These are phyloP conservation scores for Cornus suecica DNA, from an alignment of 148 eudicot genomes.

Conservation along the genomic window DNA sequence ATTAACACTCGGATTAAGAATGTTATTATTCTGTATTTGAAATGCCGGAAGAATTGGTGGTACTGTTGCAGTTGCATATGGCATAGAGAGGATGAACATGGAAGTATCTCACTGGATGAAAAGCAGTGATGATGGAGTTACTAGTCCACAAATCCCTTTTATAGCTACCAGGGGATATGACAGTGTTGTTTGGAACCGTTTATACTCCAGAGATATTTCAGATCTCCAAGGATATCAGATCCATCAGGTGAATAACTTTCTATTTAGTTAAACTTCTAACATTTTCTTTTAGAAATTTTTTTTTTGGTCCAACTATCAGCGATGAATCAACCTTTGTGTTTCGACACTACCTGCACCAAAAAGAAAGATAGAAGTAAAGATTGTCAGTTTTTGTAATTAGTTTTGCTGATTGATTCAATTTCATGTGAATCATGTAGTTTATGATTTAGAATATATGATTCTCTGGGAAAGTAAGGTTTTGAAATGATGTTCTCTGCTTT, in stretches of 20 bases:
- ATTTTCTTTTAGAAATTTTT: not conserved
- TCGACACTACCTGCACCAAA: not conserved
- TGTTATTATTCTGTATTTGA: not conserved
- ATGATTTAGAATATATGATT: no score
- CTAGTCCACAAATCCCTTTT: conserved; percentile 52
- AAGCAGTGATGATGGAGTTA: conserved; percentile 46
- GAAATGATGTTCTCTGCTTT: not conserved
- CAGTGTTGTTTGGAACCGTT: conserved; percentile 97
- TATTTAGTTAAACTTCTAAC: not conserved
- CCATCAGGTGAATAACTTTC: conserved; percentile 42
- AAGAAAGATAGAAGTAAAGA: no score
- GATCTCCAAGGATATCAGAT: conserved; percentile 60
- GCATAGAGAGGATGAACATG: conserved; percentile 80
- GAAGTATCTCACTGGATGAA: conserved; percentile 93
- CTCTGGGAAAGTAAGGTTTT: not conserved
- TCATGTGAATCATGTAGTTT: no score
- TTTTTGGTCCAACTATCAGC: not conserved
- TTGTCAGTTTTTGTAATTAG: not conserved
- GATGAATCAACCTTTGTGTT: not conserved
- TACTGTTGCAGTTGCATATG: conserved; percentile 64
- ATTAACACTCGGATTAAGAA: not conserved
- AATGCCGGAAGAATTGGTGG: conserved; percentile 7
- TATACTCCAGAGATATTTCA: conserved; percentile 83
- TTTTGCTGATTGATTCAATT: not conserved
- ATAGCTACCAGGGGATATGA: conserved; percentile 88